phyloP scores from a whole-genome alignment of 2,329 filamentous ascomycete species.

The Xenosphaeropsis pyriputrescens region DNA sequence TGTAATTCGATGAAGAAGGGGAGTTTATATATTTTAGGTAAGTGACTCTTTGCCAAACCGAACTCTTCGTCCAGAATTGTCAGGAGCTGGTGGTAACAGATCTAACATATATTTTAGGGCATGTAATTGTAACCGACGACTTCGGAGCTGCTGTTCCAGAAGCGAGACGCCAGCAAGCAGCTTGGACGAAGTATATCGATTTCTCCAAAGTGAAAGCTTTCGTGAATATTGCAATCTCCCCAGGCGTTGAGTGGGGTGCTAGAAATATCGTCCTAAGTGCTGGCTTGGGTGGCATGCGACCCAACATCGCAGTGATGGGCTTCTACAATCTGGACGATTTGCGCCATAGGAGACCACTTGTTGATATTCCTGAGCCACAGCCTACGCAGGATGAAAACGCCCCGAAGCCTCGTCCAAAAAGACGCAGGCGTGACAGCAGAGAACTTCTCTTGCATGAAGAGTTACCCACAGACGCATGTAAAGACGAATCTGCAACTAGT shows the following conservation, averaged over 20 bases:
- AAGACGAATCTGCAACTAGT: constrained; percentile 52
- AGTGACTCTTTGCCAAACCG: neutral
- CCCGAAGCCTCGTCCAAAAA: constrained; percentile 15
- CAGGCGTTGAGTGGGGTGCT: constrained; percentile 71
- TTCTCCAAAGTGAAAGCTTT: constrained; percentile 81
- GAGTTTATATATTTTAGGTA: constrained; percentile 40
- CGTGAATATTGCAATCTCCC: constrained; percentile 73
- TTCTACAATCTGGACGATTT: constrained; percentile 73
- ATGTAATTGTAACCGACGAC: constrained; percentile 76
- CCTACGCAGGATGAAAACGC: constrained; percentile 23
- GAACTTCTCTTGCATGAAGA: constrained; percentile 38
- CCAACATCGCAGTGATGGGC: constrained; percentile 72
- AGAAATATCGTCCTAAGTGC: constrained; percentile 71
- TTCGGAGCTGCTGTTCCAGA: constrained; percentile 69
- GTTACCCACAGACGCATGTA: constrained; percentile 56
- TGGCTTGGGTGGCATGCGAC: constrained; percentile 75
- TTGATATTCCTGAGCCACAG: constrained; percentile 36
- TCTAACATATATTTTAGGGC: constrained; percentile 46
- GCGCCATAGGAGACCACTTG: constrained; percentile 38
- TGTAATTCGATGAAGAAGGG: constrained; percentile 89
- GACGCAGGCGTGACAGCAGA: constrained; percentile 35
- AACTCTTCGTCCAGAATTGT: too few relatives aligned
- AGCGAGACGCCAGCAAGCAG: constrained; percentile 63
- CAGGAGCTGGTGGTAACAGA: neutral
- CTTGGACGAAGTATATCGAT: constrained; percentile 80